Evolutionary conservation across 495 filamentous ascomycete species (phyloP).

Genomic region (Amniculicola lignicola): DNA sequence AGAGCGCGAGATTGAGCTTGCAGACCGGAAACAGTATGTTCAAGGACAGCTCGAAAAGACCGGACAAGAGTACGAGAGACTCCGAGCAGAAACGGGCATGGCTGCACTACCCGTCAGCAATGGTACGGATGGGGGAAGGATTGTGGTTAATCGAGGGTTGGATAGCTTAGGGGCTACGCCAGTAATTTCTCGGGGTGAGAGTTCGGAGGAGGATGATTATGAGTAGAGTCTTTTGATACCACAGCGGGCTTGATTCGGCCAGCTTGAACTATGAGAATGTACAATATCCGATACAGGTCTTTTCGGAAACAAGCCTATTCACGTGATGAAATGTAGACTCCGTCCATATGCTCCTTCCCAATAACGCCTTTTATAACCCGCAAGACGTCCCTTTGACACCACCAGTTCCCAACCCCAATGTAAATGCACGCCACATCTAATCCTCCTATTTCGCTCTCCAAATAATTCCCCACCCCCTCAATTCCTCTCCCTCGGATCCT

Average conservation of each 20-base stretch:
- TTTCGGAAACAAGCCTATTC: too few species aligned
- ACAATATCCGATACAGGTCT: too few species aligned
- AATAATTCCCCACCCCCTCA: not conserved
- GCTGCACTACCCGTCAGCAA: constrained; percentile 24
- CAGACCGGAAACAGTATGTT: constrained; percentile 72
- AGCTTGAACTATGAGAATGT: too few species aligned
- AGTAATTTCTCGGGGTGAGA: not conserved
- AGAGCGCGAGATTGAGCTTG: constrained; percentile 66
- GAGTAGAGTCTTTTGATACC: not conserved
- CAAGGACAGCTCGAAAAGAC: constrained; percentile 79
- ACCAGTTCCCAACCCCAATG: not conserved
- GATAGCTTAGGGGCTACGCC: constrained; percentile 65
- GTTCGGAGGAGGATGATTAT: not conserved
- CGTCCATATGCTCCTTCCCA: not conserved
- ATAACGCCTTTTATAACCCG: not conserved
- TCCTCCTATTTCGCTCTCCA: too few species aligned
- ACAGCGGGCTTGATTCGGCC: not conserved
- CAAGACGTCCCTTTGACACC: not conserved
- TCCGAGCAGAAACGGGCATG: constrained; percentile 54
- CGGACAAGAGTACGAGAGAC: constrained; percentile 69
- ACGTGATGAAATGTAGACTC: too few species aligned
- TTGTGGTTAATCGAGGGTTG: constrained; percentile 45
- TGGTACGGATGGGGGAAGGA: constrained; percentile 23
- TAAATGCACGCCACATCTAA: not conserved
- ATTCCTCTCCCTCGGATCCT: constrained; percentile 48